Evolutionary conservation across 1,284 basidiomycete species (phyloP), one percentile per base, ranked within the genome.

Genomic region (Rhodotorula sp.): DNA sequence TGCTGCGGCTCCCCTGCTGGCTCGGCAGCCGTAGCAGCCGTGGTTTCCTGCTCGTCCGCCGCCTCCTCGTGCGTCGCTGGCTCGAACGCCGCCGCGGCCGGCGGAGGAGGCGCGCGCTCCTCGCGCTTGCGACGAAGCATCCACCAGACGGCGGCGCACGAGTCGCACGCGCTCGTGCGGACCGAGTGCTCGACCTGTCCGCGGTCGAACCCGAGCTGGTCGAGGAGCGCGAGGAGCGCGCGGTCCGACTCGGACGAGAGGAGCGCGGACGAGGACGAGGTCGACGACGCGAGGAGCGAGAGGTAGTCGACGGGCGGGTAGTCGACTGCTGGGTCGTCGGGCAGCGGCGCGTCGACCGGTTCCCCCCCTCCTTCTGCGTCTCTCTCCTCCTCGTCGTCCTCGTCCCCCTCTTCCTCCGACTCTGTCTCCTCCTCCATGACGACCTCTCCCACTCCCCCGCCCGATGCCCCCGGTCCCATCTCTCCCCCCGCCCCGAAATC

Each of bases 151-250:
- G 95, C 93, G 16, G 93, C 91, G 10, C 91, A 88, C 0, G 91
- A 86, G 81, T 99, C 96, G 79, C 96, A 99, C 0, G 97, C 96
- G 81, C 97, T 88, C 42, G 87, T 90, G 58, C 91, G 85, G 12
- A 98, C 94, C 1, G 91, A 93, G 80, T 99, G 95, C 27, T 91
- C 89, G 68, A 98, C 91, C 81, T 99, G 97, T 16, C 92, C 93
- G 0, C 91, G 91, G 80, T 99, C 96, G 74, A 98, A 88, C 0
- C 97, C 96, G 12, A 97, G 83, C 25, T 82, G 80, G 71, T 89
- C 89, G 64, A 99, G 84, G 7, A 84, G 85, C 70, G 91, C 91
- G 23, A 98, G 83, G 16, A 99, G 83, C 23, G 90, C 86, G 64
- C 92, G 87, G 80, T 89, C 83, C 0, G 89, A 88, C 19, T 87